A percentile compares a stretch with the other conserved stretches of the same genome.
Evolutionary conservation across 306 rosid species (phyloP).

Genomic region (Ammopiptanthus mongolicus): DNA sequence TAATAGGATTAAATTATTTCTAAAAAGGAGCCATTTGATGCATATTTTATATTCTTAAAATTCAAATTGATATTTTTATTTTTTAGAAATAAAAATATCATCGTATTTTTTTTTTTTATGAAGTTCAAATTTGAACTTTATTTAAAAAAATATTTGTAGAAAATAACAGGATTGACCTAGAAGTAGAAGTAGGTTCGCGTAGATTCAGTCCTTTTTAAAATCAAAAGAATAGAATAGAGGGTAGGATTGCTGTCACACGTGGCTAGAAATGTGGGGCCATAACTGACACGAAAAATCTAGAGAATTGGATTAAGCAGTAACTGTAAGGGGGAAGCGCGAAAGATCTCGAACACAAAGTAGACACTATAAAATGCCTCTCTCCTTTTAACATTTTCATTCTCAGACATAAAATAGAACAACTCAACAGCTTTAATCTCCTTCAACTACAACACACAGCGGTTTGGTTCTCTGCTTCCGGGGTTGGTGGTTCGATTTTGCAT

Average conservation of each 20-base stretch:
- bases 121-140: no score
- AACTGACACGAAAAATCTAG: conserved; percentile 12
- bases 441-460: neutral
- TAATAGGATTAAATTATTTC: no score
- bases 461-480: conserved; percentile 28
- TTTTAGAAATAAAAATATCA: no score
- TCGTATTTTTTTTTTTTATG: no score
- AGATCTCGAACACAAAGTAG: neutral
- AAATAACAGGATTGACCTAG: neutral
- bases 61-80: no score
- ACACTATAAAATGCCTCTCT: neutral
- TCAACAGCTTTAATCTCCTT: neutral
- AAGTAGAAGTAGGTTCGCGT: neutral
- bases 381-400: neutral
- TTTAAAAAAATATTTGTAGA: no score
- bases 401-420: neutral
- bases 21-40: no score
- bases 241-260: neutral
- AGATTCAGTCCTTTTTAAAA: neutral
- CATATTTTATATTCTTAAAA: no score
- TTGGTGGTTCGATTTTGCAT: conserved; percentile 49
- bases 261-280: neutral
- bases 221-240: neutral
- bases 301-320: neutral
- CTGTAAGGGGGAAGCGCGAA: conserved; percentile 7